These are phyloP conservation scores for Aspergillus floridensis DNA, from an alignment of 2,329 filamentous ascomycete species.

Conservation along the genomic window DNA sequence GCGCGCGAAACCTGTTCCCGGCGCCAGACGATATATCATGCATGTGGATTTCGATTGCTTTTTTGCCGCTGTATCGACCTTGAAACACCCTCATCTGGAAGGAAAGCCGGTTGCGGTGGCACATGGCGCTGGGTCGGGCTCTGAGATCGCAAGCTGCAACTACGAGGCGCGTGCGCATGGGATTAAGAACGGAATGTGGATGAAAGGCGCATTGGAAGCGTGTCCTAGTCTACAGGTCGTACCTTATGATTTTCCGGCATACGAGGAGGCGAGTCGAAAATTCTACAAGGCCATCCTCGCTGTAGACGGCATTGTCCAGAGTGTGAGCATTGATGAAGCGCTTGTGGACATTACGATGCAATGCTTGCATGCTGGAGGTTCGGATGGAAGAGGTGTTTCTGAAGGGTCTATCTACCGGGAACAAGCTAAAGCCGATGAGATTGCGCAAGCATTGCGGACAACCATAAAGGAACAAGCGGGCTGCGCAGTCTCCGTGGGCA, in stretches of 20 bases:
- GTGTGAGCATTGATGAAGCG: conserved; percentile 95
- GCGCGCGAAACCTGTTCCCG: conserved; percentile 56
- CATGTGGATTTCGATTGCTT: conserved; percentile 99
- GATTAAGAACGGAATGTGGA: conserved; percentile 99
- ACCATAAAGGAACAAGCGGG: conserved; percentile 71
- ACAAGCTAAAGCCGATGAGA: conserved; percentile 71
- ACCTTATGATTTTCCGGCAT: conserved; percentile 93
- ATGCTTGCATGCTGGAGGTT: conserved; percentile 64
- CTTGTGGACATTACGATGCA: conserved; percentile 76
- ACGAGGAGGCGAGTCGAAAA: conserved; percentile 82
- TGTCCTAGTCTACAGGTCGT: conserved; percentile 84
- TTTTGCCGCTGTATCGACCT: conserved; percentile 88
- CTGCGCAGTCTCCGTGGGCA: conserved; percentile 88
- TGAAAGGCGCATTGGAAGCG: conserved; percentile 80
- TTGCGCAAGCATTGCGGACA: conserved; percentile 66
- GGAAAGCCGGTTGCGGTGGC: conserved; percentile 86
- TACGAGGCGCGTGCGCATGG: conserved; percentile 84
- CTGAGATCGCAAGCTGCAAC: conserved; percentile 97
- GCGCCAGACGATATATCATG: conserved; percentile 75
- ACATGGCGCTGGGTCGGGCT: conserved; percentile 78
- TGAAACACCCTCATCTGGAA: conserved; percentile 69
- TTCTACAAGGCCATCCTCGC: conserved; percentile 85
- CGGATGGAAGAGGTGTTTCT: conserved; percentile 61
- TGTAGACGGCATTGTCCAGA: conserved; percentile 81
- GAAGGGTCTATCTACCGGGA: conserved; percentile 74